Conservation (phyloP, 768 basidiomycete species). For the Megacollybia marginata region DNA sequence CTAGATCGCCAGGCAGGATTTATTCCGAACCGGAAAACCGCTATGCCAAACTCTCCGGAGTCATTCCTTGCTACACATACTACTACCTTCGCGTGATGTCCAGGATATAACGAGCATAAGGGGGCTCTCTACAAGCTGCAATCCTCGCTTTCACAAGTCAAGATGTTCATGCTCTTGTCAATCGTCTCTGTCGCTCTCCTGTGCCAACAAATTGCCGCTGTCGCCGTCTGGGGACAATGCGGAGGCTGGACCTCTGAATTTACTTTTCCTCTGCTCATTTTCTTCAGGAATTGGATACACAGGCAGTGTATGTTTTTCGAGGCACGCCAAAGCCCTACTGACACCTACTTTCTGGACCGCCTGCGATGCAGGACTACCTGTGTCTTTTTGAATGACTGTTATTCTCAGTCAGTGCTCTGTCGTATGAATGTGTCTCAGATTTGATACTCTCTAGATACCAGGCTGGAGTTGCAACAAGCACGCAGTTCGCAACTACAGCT, state of each 20-base stretch:
- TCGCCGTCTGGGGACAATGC: neutral
- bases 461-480: slow-evolving; percentile 2
- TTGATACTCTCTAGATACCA: slow-evolving; percentile 5
- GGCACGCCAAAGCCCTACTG: no score
- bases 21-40: no score
- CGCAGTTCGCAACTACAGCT: slow-evolving; percentile 2
- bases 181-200: neutral
- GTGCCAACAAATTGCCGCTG: neutral
- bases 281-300: slow-evolving; percentile 18
- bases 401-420: slow-evolving; percentile 19
- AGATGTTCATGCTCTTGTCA: neutral
- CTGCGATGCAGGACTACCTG: slow-evolving; percentile 19
- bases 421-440: neutral
- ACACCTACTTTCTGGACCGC: slow-evolving; percentile 2
- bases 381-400: slow-evolving; percentile 21
- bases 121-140: no score
- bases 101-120: no score
- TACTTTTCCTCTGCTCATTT: neutral
- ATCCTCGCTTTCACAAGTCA: neutral
- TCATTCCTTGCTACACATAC: no score
- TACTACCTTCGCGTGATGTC: no score
- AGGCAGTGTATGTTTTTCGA: slow-evolving; percentile 15
- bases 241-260: neutral
- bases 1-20: no score
- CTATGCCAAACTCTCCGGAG: no score